Evolutionary conservation across 257 asterid genomes (phyloP).

Genomic region (Fraxinus anomala): DNA sequence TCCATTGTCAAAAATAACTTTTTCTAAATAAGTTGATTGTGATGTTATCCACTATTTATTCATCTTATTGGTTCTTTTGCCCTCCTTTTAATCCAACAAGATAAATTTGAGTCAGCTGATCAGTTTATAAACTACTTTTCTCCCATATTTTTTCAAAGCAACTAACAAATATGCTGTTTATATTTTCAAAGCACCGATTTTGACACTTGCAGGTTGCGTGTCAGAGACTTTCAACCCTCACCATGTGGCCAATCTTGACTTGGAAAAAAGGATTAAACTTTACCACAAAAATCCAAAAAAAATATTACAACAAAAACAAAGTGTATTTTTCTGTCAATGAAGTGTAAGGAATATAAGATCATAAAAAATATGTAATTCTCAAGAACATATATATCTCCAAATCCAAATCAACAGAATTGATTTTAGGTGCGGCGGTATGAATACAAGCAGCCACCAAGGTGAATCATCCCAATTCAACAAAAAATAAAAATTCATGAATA

Average conservation of each 20-base stretch:
- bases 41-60: neutral
- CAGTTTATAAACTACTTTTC: neutral
- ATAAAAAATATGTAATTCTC: neutral
- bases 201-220: neutral
- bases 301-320: neutral
- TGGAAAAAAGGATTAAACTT: neutral
- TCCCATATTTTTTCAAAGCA: neutral
- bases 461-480: neutral
- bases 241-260: slow-evolving; percentile 3
- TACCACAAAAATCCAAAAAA: neutral
- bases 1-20: neutral
- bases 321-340: neutral
- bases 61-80: neutral
- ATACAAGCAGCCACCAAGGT: neutral
- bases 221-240: slow-evolving; percentile 20
- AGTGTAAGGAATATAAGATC: neutral
- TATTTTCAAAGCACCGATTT: neutral
- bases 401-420: neutral
- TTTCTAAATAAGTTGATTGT: neutral
- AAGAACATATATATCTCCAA: neutral
- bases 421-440: neutral
- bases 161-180: neutral
- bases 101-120: neutral
- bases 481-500: neutral
- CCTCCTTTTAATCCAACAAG: neutral